Base-by-base conservation (phyloP, 2,329 filamentous ascomycete genomes). In the Teratosphaeria nubilosa region DNA sequence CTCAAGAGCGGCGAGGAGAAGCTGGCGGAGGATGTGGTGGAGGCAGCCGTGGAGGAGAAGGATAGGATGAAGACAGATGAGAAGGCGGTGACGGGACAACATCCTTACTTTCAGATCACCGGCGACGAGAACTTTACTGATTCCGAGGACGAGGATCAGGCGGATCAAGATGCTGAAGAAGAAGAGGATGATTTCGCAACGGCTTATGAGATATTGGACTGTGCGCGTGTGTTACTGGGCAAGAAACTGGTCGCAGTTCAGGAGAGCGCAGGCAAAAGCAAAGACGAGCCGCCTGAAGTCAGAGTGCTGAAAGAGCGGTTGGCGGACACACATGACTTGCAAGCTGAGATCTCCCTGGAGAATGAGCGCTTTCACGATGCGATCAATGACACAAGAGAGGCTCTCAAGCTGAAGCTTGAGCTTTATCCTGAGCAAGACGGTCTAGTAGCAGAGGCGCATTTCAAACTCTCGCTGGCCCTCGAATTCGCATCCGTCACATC, bases 341-440 rank as follows among this genome's bases (percentile, higher is more conserved):
- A 97, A 62, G 89, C 91, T 10, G 94, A 99, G 74, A 96, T 99
- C 62, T 95, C 88, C n/a, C 80, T 99, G 30, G 94, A 99, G 76
- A 96, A 94, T 65, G 94, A 97, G 75, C 86, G 88, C 77, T 99
- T 96, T 70, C 80, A 83, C 50, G 86, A 90, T 64, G 92, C 94
- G n/a, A 88, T 96, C 56, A 81, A 84, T 53, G 94, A 99, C 73
- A 85, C 90, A 56, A 85, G 85, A 65, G 83, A 86, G 14, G 86
- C 91, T 1, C 82, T 97, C 54, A 82, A 82, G 48, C 83, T 95
- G 68, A 95, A 95, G 74, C 76, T 88, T 65, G 81, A 87, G 55
- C 80, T 97, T 2, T 91, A 90, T 70, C 82, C 89, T 0, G 80
- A 86, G 54, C 90, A 95, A 62, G 90, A 89, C 14, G 88, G 91